Evolutionary conservation across 2,329 filamentous ascomycete genomes (phyloP).

Genomic region (Stachybotrys chartarum): DNA sequence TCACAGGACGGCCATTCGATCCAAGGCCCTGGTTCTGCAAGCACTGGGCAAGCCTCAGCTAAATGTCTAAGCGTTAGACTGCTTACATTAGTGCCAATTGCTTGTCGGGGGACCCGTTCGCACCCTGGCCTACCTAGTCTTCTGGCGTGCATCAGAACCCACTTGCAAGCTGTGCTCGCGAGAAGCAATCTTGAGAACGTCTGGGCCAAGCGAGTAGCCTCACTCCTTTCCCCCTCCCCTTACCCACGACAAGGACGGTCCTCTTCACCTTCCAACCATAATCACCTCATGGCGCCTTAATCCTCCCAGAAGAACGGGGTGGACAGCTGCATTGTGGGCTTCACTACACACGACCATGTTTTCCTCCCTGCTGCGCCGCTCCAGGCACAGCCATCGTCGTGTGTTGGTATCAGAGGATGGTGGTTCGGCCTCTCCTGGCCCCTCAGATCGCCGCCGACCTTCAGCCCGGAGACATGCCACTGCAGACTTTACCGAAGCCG

Average conservation of each 20-base stretch:
- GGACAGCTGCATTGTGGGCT: conserved; percentile 12
- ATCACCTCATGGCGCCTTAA: conserved; percentile 2
- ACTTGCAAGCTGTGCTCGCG: not conserved
- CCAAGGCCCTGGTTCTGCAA: not conserved
- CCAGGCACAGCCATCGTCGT: conserved; percentile 24
- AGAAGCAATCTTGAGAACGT: not conserved
- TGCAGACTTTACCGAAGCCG: conserved; percentile 59
- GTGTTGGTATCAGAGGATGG: conserved; percentile 19
- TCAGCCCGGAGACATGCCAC: conserved; percentile 41
- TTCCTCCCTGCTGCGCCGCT: conserved; percentile 26
- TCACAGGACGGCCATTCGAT: not conserved
- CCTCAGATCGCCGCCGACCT: conserved; percentile 16
- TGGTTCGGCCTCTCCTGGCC: conserved; percentile 23
- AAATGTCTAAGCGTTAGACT: not conserved
- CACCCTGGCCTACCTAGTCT: not conserved
- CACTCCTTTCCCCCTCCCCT: not conserved
- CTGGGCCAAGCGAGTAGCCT: not conserved
- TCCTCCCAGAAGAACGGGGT: conserved; percentile 10
- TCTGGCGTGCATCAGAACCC: not conserved
- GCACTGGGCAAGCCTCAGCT: not conserved
- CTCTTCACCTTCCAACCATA: not conserved
- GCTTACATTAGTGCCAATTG: not conserved
- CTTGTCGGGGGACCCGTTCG: not conserved
- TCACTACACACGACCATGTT: conserved; percentile 22
- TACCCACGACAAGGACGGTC: not conserved